These are phyloP conservation scores for Breviolum minutum DNA, from an alignment of 73 alveolate genomes.

Conservation along the genomic window DNA sequence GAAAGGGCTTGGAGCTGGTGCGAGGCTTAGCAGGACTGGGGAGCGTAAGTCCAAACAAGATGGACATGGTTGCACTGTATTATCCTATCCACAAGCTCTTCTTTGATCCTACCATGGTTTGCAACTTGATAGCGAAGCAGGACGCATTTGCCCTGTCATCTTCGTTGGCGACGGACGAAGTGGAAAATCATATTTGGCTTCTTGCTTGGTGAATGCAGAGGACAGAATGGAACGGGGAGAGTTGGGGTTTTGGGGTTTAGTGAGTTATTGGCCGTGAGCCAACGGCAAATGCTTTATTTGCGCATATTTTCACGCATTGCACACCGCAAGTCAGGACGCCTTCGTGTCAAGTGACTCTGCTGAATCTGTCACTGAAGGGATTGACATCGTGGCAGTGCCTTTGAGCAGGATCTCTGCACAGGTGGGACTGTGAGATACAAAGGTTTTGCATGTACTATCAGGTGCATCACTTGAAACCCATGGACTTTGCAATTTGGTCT, in stretches of 20 bases:
- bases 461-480: not conserved
- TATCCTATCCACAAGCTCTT: not conserved
- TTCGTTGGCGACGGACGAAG: constrained; percentile 86
- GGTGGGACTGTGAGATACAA: too few relatives aligned
- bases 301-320: not conserved
- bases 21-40: constrained; percentile 43
- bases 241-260: not conserved
- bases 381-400: constrained; percentile 78
- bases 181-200: constrained; percentile 68
- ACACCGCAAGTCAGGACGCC: constrained; percentile 1
- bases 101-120: not conserved
- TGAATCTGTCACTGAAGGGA: constrained; percentile 66
- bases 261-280: not conserved
- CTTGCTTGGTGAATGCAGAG: constrained; percentile 78
- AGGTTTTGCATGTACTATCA: too few relatives aligned
- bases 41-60: not conserved
- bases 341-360: constrained; percentile 74
- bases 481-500: not conserved
- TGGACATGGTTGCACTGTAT: not conserved
- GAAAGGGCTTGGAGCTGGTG: constrained; percentile 66
- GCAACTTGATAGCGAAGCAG: not conserved
- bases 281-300: too few relatives aligned
- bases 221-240: not conserved
- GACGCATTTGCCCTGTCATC: constrained; percentile 78
- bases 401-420: not conserved